A percentile compares a stretch with the other conserved stretches of the same genome.
Conservation (phyloP, 2,329 filamentous ascomycete species). For the Coniochaeta sp. region DNA sequence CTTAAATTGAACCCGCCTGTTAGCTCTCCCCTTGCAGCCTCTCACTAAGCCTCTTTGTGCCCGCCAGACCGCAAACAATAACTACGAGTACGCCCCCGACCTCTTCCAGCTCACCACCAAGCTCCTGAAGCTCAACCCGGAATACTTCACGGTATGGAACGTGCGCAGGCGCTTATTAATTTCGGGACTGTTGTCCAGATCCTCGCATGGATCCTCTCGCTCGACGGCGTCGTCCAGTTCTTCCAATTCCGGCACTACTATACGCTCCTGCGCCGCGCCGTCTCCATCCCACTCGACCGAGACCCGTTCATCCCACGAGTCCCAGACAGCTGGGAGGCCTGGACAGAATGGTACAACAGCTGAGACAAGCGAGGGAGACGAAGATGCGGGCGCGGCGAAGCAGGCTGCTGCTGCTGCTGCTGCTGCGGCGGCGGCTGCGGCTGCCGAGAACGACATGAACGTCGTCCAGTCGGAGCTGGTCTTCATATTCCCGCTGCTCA, state of each 20-base stretch:
- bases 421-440: slow-evolving; percentile 6
- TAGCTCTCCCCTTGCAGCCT: no score
- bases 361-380: slow-evolving; percentile 15
- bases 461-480: slow-evolving; percentile 66
- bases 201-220: slow-evolving; percentile 40
- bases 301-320: slow-evolving; percentile 13
- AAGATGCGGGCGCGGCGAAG: slow-evolving; percentile 17
- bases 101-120: slow-evolving; percentile 64
- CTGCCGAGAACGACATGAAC: slow-evolving; percentile 28
- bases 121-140: slow-evolving; percentile 70
- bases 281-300: slow-evolving; percentile 17
- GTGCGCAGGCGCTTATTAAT: slow-evolving; percentile 66
- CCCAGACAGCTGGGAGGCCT: slow-evolving; percentile 43
- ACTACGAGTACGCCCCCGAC: slow-evolving; percentile 38
- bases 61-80: slow-evolving; percentile 29
- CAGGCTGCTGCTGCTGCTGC: slow-evolving; percentile 13
- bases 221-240: slow-evolving; percentile 48
- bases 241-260: slow-evolving; percentile 48
- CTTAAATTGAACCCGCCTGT: background rate
- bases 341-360: slow-evolving; percentile 38
- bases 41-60: background rate
- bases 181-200: slow-evolving; percentile 49
- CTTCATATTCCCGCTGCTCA: slow-evolving; percentile 78
- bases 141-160: slow-evolving; percentile 92
- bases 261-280: slow-evolving; percentile 56